Conservation (phyloP, 116 monocot genomes). For the Posidonia oceanica region DNA sequence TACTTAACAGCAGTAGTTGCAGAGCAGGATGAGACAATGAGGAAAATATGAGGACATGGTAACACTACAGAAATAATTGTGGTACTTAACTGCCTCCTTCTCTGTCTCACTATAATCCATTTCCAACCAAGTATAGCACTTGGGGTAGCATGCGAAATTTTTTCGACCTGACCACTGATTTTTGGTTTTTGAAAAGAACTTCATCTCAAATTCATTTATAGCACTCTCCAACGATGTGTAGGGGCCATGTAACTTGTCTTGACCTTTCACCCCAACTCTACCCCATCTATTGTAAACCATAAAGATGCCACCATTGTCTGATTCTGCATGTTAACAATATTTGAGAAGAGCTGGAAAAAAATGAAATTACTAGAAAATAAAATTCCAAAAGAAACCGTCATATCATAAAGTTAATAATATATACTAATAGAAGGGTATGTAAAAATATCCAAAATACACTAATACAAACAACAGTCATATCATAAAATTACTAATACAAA, state of each 20-base stretch:
- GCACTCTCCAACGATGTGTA: slow-evolving; percentile 38
- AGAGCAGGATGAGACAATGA: not conserved
- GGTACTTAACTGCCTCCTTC: slow-evolving; percentile 29
- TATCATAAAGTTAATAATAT: too few relatives aligned
- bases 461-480: too few relatives aligned
- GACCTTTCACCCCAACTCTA: slow-evolving; percentile 84
- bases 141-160: slow-evolving; percentile 42
- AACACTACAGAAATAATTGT: not conserved
- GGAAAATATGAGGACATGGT: too few relatives aligned
- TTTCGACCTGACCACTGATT: slow-evolving; percentile 57
- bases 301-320: slow-evolving; percentile 62
- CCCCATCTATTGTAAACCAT: slow-evolving; percentile 96
- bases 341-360: not conserved
- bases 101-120: slow-evolving; percentile 76
- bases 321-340: slow-evolving; percentile 51
- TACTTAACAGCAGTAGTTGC: not conserved
- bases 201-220: slow-evolving; percentile 51
- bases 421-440: too few relatives aligned
- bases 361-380: too few relatives aligned
- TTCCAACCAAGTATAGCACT: slow-evolving; percentile 74
- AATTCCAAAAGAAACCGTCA: too few relatives aligned
- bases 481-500: too few relatives aligned
- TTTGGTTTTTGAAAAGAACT: slow-evolving; percentile 72
- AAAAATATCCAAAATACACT: too few relatives aligned
- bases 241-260: slow-evolving; percentile 70